A percentile compares a stretch with the other conserved stretches of the same genome.
phyloP scores from a whole-genome alignment of 805 yeast species.

The Komagataella pastoris region DNA sequence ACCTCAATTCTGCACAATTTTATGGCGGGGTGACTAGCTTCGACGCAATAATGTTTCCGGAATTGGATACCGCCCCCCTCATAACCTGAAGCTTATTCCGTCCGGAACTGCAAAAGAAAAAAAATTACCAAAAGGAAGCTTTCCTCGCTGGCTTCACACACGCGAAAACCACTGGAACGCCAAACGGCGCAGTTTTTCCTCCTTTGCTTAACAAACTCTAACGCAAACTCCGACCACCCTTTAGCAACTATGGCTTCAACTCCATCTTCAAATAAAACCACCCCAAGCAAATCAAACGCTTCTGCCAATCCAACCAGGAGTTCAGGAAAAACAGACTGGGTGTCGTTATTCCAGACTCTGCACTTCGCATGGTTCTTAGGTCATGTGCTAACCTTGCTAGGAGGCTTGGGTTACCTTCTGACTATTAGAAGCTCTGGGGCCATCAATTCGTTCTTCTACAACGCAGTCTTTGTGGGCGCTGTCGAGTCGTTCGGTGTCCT shows the following conservation, averaged over 20 bases:
- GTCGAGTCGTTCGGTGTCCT: constrained; percentile 68
- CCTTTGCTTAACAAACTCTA: not conserved
- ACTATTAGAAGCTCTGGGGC: constrained; percentile 17
- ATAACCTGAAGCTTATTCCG: not conserved
- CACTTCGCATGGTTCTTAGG: constrained; percentile 74
- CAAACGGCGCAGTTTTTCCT: not conserved
- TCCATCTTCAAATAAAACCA: not conserved
- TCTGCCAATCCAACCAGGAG: constrained; percentile 3
- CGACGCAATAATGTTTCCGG: not conserved
- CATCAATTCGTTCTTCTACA: constrained; percentile 37
- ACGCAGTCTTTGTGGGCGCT: constrained; percentile 47
- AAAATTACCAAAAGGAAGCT: not conserved
- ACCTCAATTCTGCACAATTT: too few relatives aligned
- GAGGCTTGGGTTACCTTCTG: constrained; percentile 23
- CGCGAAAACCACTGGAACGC: not conserved
- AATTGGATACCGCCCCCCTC: not conserved
- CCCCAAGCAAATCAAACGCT: constrained; percentile 1
- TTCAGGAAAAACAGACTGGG: constrained; percentile 4
- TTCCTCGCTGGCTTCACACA: not conserved
- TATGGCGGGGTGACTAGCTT: too few relatives aligned
- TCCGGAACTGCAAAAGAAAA: not conserved
- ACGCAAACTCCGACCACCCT: not conserved
- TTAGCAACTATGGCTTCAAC: not conserved
- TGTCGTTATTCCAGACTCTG: constrained; percentile 21
- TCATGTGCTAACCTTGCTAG: constrained; percentile 32